Evolutionary conservation across 192 early-diverging fungal genomes (phyloP).

Genomic region (Helicostylum pulchrum): DNA sequence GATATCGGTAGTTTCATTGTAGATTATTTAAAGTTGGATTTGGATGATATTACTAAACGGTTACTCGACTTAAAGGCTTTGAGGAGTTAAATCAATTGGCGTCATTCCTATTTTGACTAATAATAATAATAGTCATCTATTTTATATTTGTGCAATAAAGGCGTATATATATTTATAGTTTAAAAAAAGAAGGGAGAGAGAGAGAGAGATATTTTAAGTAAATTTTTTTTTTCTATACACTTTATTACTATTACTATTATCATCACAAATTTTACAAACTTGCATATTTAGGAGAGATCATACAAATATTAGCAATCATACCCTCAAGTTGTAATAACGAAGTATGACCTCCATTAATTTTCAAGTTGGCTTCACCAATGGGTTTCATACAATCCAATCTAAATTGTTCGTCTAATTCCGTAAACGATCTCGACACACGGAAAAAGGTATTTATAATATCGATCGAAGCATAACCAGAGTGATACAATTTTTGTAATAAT

Average conservation of each 20-base stretch:
- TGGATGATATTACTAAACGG: slow-evolving; percentile 43
- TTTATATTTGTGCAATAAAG: too few species aligned
- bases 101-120: too few species aligned
- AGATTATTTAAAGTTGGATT: slow-evolving; percentile 56
- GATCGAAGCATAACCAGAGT: slow-evolving; percentile 79
- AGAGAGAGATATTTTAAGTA: too few species aligned
- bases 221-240: too few species aligned
- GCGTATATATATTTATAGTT: too few species aligned
- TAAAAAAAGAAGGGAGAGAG: too few species aligned
- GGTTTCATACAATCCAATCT: slow-evolving; percentile 89
- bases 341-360: slow-evolving; percentile 83
- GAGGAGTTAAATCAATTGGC: too few species aligned
- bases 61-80: too few species aligned
- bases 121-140: too few species aligned
- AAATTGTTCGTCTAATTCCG: slow-evolving; percentile 72
- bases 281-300: too few species aligned
- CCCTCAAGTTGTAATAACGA: slow-evolving; percentile 85
- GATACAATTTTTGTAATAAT: slow-evolving; percentile 69
- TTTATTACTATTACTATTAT: too few species aligned
- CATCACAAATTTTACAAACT: too few species aligned
- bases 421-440: slow-evolving; percentile 78
- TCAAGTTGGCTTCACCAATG: slow-evolving; percentile 92
- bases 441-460: slow-evolving; percentile 94
- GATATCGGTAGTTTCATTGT: slow-evolving; percentile 76
- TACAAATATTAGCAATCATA: slow-evolving; percentile 67